phyloP scores from a whole-genome alignment of 2,329 filamentous ascomycete genomes.

The Lomentospora prolificans region DNA sequence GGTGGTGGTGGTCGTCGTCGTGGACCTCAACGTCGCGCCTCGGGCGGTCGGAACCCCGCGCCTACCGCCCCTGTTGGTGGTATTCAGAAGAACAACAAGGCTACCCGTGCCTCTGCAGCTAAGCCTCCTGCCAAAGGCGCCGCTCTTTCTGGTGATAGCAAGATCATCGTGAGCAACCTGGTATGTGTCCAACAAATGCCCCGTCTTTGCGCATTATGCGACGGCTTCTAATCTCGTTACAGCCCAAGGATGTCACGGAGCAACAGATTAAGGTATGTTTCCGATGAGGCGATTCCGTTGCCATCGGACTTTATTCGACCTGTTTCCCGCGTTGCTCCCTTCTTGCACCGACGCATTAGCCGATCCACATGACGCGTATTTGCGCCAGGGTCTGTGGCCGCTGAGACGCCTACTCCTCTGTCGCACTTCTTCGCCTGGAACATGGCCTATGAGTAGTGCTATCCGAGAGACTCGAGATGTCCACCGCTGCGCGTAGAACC shows the following conservation, averaged over 20 bases:
- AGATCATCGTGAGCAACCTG: slow-evolving; percentile 97
- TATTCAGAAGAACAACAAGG: slow-evolving; percentile 67
- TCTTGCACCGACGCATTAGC: slow-evolving; percentile 18
- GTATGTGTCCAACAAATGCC: slow-evolving; percentile 43
- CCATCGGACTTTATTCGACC: slow-evolving; percentile 65
- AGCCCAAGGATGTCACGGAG: slow-evolving; percentile 96
- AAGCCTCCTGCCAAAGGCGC: slow-evolving; percentile 58
- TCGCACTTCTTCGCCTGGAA: slow-evolving; percentile 9
- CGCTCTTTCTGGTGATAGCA: slow-evolving; percentile 64
- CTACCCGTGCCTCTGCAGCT: slow-evolving; percentile 45
- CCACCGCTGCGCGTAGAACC: slow-evolving; percentile 7
- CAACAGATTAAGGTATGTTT: slow-evolving; percentile 99
- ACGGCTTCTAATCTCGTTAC: slow-evolving; percentile 33
- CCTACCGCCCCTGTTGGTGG: slow-evolving; percentile 69
- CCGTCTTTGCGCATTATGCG: background rate
- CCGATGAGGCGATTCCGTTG: slow-evolving; percentile 59
- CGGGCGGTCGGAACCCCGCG: slow-evolving; percentile 36
- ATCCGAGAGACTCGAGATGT: slow-evolving; percentile 22
- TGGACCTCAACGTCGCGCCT: slow-evolving; percentile 37
- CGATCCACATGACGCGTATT: background rate
- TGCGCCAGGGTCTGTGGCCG: background rate
- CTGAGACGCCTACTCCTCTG: slow-evolving; percentile 10
- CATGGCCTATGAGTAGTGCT: background rate
- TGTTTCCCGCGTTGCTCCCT: slow-evolving; percentile 29
- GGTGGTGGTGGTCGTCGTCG: slow-evolving; percentile 47